phyloP scores from a whole-genome alignment of 345 rosid genomes.

The Linum lewisii region DNA sequence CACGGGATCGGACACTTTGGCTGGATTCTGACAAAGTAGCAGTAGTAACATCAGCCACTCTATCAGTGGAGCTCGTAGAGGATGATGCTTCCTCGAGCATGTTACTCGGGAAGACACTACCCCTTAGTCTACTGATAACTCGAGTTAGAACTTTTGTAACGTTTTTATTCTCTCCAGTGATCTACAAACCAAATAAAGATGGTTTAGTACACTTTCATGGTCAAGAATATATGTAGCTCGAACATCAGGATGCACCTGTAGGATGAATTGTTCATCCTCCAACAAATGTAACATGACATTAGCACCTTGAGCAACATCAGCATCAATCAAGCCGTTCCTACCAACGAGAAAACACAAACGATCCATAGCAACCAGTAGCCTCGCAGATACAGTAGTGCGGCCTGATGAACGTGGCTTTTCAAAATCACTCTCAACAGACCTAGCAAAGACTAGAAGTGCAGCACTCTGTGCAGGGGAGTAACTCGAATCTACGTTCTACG shows the following conservation, averaged over 20 bases:
- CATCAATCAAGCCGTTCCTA: conserved; percentile 17
- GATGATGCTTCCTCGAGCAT: conserved; percentile 20
- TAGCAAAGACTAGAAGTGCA: conserved; percentile 39
- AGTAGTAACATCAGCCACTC: neutral
- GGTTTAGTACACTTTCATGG: neutral
- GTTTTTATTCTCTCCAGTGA: conserved; percentile 28
- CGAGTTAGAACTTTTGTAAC: conserved; percentile 35
- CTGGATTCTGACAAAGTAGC: neutral
- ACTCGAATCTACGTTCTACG: conserved; percentile 36
- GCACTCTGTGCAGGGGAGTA: conserved; percentile 62
- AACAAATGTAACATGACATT: conserved; percentile 36
- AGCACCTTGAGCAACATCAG: conserved; percentile 24
- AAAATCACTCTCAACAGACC: conserved; percentile 41
- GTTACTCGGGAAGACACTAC: conserved; percentile 26
- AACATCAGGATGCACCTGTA: conserved; percentile 35
- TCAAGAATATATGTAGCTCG: neutral
- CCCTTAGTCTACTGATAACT: conserved; percentile 30
- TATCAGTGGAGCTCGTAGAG: neutral
- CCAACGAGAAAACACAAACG: conserved; percentile 19
- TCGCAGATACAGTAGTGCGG: conserved; percentile 31
- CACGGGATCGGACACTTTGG: neutral
- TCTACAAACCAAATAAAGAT: conserved; percentile 24
- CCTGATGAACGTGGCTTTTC: conserved; percentile 27
- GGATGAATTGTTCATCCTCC: conserved; percentile 32
- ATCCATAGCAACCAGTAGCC: conserved; percentile 38